Percentiles rank a stretch among this genome's conserved stretches.
phyloP scores from a whole-genome alignment of 1,284 basidiomycete genomes.

The Mycena sp. region DNA sequence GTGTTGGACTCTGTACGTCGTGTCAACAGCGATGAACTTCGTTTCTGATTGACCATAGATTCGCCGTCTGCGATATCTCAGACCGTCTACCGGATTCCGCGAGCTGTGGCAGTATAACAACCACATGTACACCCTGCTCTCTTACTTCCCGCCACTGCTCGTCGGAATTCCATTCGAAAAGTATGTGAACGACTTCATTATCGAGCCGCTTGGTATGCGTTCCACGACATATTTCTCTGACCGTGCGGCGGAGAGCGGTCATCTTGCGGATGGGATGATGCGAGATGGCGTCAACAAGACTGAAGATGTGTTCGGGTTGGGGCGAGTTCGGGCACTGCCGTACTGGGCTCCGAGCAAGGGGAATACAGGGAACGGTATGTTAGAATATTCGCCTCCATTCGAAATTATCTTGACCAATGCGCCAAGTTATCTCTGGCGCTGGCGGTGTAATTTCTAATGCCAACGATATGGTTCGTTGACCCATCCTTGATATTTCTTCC shows the following conservation, averaged over 20 bases:
- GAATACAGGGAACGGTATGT: neutral
- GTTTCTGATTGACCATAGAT: too few relatives aligned
- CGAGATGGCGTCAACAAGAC: constrained; percentile 26
- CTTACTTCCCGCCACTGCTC: constrained; percentile 26
- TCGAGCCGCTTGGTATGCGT: constrained; percentile 30
- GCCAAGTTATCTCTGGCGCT: constrained; percentile 27
- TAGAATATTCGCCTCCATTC: neutral
- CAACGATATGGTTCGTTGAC: constrained; percentile 29
- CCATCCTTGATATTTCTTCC: neutral
- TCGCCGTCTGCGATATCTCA: constrained; percentile 47
- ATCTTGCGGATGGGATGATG: constrained; percentile 26
- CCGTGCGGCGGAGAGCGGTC: constrained; percentile 17
- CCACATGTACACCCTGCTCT: constrained; percentile 32
- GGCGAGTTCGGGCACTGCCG: neutral
- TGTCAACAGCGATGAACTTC: neutral
- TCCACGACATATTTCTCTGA: constrained; percentile 29
- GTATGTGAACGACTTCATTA: constrained; percentile 33
- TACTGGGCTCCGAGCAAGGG: constrained; percentile 10
- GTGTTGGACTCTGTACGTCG: constrained; percentile 8
- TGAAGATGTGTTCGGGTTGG: constrained; percentile 14
- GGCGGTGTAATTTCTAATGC: constrained; percentile 33
- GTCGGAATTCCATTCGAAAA: constrained; percentile 24
- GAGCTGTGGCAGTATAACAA: constrained; percentile 56
- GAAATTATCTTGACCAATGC: neutral
- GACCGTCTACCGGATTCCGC: constrained; percentile 50